Evolutionary conservation across 2,329 filamentous ascomycete species (phyloP).

Genomic region (Talaromyces sp.): DNA sequence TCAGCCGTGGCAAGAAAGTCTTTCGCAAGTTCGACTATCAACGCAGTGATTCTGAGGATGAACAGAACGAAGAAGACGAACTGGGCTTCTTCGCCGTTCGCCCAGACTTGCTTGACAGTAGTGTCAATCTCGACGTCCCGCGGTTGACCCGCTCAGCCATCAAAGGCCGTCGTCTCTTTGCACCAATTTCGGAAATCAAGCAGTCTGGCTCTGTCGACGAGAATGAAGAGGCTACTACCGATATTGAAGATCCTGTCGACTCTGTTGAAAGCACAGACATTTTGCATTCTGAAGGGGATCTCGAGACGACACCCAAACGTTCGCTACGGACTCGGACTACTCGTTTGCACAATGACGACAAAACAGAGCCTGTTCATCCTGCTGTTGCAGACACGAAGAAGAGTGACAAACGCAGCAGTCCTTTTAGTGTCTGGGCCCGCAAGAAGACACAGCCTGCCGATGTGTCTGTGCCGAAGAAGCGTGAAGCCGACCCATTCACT

Average conservation of each 20-base stretch:
- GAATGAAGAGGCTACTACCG: constrained; percentile 55
- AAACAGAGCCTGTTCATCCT: constrained; percentile 23
- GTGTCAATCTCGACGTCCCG: constrained; percentile 34
- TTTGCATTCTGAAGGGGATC: constrained; percentile 29
- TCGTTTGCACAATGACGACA: constrained; percentile 25
- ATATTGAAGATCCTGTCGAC: constrained; percentile 47
- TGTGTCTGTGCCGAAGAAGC: constrained; percentile 34
- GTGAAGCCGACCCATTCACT: constrained; percentile 31
- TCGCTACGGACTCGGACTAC: constrained; percentile 33
- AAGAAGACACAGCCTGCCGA: constrained; percentile 33
- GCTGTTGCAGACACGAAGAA: constrained; percentile 25
- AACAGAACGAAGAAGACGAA: constrained; percentile 36
- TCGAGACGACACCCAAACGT: constrained; percentile 23
- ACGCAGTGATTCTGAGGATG: constrained; percentile 42
- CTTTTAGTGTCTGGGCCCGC: constrained; percentile 42
- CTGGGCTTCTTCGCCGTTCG: constrained; percentile 41
- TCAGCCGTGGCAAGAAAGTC: constrained; percentile 60
- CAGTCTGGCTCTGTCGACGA: constrained; percentile 32
- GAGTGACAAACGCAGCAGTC: constrained; percentile 33
- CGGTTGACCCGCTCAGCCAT: constrained; percentile 57
- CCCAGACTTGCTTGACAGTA: constrained; percentile 36
- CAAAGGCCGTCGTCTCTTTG: constrained; percentile 60
- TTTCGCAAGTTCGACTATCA: constrained; percentile 52
- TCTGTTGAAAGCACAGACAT: constrained; percentile 21
- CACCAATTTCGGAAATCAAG: constrained; percentile 39